These are phyloP conservation scores for Alternaria arborescens DNA, from an alignment of 2,329 filamentous ascomycete genomes.

Conservation along the genomic window DNA sequence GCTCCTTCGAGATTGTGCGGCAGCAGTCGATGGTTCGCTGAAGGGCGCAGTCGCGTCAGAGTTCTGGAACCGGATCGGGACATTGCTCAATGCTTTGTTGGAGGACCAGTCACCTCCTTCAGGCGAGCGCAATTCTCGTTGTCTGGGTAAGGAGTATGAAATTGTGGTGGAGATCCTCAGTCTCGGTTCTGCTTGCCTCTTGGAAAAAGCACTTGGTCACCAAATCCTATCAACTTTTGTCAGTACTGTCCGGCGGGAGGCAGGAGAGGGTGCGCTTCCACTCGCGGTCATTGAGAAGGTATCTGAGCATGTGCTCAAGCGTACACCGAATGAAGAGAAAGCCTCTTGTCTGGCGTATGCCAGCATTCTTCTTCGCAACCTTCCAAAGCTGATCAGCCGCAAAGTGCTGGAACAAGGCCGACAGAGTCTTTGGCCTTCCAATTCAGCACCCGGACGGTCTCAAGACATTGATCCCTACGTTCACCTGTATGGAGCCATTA, in stretches of 20 bases:
- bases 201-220: constrained; percentile 26
- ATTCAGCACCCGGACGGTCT: constrained; percentile 45
- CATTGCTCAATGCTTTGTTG: constrained; percentile 34
- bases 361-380: constrained; percentile 47
- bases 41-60: constrained; percentile 30
- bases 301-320: constrained; percentile 55
- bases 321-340: constrained; percentile 29
- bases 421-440: constrained; percentile 71
- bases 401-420: constrained; percentile 68
- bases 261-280: constrained; percentile 72
- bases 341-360: constrained; percentile 36
- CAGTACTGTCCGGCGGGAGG: constrained; percentile 65
- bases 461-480: constrained; percentile 67
- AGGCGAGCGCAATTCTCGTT: constrained; percentile 39
- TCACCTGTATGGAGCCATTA: constrained; percentile 69
- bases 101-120: constrained; percentile 31
- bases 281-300: constrained; percentile 76
- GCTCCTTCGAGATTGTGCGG: constrained; percentile 49
- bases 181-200: constrained; percentile 60
- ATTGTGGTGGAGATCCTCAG: constrained; percentile 73
- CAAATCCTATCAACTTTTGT: constrained; percentile 66
- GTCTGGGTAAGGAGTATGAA: constrained; percentile 73
- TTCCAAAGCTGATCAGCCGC: constrained; percentile 55
- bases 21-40: constrained; percentile 29
- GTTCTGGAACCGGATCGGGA: constrained; percentile 43